Conservation (phyloP, 495 filamentous ascomycete genomes). For the Aspergillus nanangensis region DNA sequence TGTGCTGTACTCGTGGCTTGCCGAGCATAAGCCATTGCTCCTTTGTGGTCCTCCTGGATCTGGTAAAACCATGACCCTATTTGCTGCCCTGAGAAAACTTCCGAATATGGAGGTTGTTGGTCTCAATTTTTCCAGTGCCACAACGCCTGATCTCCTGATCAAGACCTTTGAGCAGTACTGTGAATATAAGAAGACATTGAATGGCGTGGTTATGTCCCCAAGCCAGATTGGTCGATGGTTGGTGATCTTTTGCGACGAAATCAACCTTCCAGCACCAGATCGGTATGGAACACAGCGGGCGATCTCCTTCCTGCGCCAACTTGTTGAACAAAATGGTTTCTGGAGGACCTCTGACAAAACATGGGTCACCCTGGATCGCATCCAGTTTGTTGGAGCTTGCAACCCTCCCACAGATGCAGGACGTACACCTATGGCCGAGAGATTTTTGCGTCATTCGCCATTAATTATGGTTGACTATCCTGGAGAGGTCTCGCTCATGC, state of each 20-base stretch:
- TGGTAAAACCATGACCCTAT: conserved; percentile 99
- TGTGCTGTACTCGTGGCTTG: conserved; percentile 96
- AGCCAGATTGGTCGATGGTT: conserved; percentile 97
- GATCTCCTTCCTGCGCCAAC: conserved; percentile 92
- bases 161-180: conserved; percentile 99
- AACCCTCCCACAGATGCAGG: conserved; percentile 99
- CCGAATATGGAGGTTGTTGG: conserved; percentile 99
- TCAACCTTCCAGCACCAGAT: conserved; percentile 97
- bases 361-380: conserved; percentile 95
- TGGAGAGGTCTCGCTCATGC: conserved; percentile 84
- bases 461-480: conserved; percentile 99
- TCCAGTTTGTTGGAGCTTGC: conserved; percentile 98
- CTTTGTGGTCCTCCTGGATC: conserved; percentile 97
- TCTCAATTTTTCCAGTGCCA: conserved; percentile 98
- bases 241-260: conserved; percentile 98
- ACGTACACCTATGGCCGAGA: conserved; percentile 85
- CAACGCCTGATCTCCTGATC: conserved; percentile 92
- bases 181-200: conserved; percentile 97
- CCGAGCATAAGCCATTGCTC: conserved; percentile 94
- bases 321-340: conserved; percentile 98
- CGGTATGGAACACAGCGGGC: conserved; percentile 96
- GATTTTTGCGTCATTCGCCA: conserved; percentile 92
- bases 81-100: conserved; percentile 91
- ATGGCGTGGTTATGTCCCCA: conserved; percentile 91
- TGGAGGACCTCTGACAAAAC: conserved; percentile 97